Base-by-base conservation (phyloP, 2,329 filamentous ascomycete genomes). In the Orbilia ellipsospora region DNA sequence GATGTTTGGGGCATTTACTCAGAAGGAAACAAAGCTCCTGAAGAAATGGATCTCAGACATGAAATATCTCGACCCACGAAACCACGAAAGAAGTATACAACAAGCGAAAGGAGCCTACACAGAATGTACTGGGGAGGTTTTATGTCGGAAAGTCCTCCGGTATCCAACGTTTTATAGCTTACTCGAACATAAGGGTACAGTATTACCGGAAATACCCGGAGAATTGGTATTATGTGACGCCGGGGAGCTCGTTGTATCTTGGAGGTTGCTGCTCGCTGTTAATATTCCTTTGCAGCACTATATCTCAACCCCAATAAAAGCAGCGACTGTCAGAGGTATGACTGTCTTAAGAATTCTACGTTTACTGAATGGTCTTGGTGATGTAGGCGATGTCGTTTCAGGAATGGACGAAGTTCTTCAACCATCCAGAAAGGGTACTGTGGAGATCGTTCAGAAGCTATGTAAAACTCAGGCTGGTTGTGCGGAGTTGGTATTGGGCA, bases 1-100 rank as follows among this genome's bases (percentile, higher is more conserved):
- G 51, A 86, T 86, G 85, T 86, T 85, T 77, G 85, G 85, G 0
- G 81, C 84, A 18, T 86, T 86, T 78, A 86, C 84, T 0, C 78
- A 83, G 15, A 79, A 78, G 10, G 85, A 86, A 77, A 80, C 82
- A 16, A 80, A 80, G 13, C 75, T 81, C 1, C 73, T 85, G 5
- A 78, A 78, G 60, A 61, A 73, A 7, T 85, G 84, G 84, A 84
- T 85, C 73, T 80, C 83, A 60, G 78, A 78, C 7, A 78, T 84
- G 28, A 77, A 55, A 66, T 36, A 63, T 28, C 2, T 69, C 10
- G n/a, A 3, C 18, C 20, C 18, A 60, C 60, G 50, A 36, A 61
- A 60, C 44, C 52, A 55, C 13, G 59, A 31, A 45, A 40, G 16
- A 45, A 36, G 55, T 51, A 48, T 40, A 55, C 42, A 50, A 48